phyloP scores from a whole-genome alignment of 2,329 filamentous ascomycete genomes.

The Chrysosporium keratinophilum region DNA sequence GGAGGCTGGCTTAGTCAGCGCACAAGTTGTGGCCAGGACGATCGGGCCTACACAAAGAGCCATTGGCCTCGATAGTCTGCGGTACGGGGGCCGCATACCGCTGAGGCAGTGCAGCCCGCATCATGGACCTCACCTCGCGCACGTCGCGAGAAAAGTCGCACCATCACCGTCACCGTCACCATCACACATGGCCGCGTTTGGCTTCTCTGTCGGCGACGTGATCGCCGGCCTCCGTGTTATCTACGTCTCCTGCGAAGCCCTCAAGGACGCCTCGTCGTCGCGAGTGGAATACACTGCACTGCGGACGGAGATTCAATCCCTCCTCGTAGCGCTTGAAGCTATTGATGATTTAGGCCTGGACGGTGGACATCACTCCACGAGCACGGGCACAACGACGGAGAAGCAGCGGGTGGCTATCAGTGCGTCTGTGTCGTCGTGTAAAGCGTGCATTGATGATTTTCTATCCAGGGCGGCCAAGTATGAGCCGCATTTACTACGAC shows the following conservation, averaged over 20 bases:
- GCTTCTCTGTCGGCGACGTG: slow-evolving; percentile 13
- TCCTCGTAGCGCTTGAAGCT: slow-evolving; percentile 1
- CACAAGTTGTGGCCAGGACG: too few relatives aligned
- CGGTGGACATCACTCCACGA: too few relatives aligned
- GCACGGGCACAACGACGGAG: background rate
- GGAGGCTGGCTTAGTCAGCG: too few relatives aligned
- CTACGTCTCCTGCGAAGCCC: slow-evolving; percentile 6
- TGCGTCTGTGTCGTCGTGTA: background rate
- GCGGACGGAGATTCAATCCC: background rate
- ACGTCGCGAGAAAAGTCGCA: too few relatives aligned
- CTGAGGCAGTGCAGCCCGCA: too few relatives aligned
- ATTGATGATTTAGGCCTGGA: slow-evolving; percentile 2
- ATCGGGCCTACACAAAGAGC: too few relatives aligned
- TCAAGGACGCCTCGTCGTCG: background rate
- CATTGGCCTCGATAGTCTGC: too few relatives aligned
- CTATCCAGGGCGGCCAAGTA: slow-evolving; percentile 1
- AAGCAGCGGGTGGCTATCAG: background rate
- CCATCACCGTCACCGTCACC: too few relatives aligned
- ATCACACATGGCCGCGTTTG: slow-evolving; percentile 10
- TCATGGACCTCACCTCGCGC: too few relatives aligned
- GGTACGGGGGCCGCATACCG: too few relatives aligned
- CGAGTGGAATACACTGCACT: background rate
- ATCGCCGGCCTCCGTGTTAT: slow-evolving; percentile 10
- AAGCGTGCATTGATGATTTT: slow-evolving; percentile 4
- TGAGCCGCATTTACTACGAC: slow-evolving; percentile 1